Evolutionary conservation across 2,329 filamentous ascomycete species (phyloP).

Genomic region (Beauveria australis): DNA sequence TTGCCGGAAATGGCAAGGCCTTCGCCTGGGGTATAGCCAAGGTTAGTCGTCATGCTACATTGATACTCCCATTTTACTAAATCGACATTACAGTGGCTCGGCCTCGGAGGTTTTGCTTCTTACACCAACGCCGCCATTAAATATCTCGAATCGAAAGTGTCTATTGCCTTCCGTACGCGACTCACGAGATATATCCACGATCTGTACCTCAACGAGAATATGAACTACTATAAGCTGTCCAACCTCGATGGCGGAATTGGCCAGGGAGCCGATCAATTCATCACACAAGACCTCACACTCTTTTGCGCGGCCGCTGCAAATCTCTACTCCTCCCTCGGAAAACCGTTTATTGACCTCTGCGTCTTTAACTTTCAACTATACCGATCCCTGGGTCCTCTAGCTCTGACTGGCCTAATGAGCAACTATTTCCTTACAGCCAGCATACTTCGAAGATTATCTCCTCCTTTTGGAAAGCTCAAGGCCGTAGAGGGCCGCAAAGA

Average conservation of each 20-base stretch:
- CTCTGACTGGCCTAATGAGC: conserved; percentile 74
- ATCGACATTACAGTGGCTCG: conserved; percentile 59
- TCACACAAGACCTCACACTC: conserved; percentile 90
- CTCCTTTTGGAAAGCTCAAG: conserved; percentile 93
- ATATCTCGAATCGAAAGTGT: conserved; percentile 94
- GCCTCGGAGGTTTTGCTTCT: conserved; percentile 83
- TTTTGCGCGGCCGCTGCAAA: conserved; percentile 91
- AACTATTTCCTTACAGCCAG: conserved; percentile 95
- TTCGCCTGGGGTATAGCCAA: conserved; percentile 87
- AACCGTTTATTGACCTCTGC: conserved; percentile 91
- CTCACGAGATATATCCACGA: conserved; percentile 96
- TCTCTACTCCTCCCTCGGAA: conserved; percentile 93
- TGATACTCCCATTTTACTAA: not conserved
- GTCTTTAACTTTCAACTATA: conserved; percentile 99
- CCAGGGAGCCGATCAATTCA: conserved; percentile 90
- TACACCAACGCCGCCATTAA: conserved; percentile 99
- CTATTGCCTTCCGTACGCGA: conserved; percentile 92
- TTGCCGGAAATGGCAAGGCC: conserved; percentile 83
- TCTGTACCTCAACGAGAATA: conserved; percentile 85
- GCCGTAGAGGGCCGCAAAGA: conserved; percentile 92
- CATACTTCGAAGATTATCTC: conserved; percentile 77
- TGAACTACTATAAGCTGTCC: conserved; percentile 92
- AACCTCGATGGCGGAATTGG: conserved; percentile 91
- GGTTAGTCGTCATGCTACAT: conserved; percentile 27
- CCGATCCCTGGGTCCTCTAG: conserved; percentile 79